Base-by-base conservation (phyloP, 306 rosid species). In the Acacia confusa region DNA sequence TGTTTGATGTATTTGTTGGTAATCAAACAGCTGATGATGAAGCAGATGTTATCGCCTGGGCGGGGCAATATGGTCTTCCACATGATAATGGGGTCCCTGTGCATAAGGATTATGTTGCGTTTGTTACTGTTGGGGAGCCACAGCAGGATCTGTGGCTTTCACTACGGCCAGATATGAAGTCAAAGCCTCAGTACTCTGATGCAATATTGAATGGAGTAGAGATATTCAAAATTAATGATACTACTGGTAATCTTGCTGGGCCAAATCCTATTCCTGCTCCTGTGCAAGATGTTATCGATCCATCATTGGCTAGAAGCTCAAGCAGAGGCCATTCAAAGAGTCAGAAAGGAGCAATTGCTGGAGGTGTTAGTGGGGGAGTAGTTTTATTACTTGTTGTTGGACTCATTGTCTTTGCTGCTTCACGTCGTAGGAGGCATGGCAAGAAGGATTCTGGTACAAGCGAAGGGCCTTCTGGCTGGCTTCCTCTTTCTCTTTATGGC, bases 381-480 rank as follows among this genome's bases (percentile, higher is more conserved):
- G 88, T 78, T 70, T 77, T 93, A 61, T 79, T 86, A 58, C 87
- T 92, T 70, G 45, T 91, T 60, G 9, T 89, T 72, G 98, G 93
- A 34, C 81, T 88, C 86, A 79, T 92, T 80, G 84, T 81, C 82
- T 41, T 87, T 67, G 82, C 28, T 79, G 86, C 85, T 28, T 79
- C 84, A 2, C 91, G 82, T 27, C 90, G 87, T 14, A 82, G 76
- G 25, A 87, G 87, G 84, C 88, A 50, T 41, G 85, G 90, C 64
- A 89, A 90, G 82, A 89, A 90, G 82, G 98, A 88, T 74, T 87
- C 94, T 17, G 88, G 92, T 82, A 14, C 91, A 48, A 89, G 91
- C 41, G 98, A 93, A n/a, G 99, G 99, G 63, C 99, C 98, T 16
- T 93, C 99, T 19, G 99, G 99, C 2, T 96, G 99, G 99, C 99